These are phyloP conservation scores for Saturnispora dispora DNA, from an alignment of 805 yeast genomes.

Conservation along the genomic window DNA sequence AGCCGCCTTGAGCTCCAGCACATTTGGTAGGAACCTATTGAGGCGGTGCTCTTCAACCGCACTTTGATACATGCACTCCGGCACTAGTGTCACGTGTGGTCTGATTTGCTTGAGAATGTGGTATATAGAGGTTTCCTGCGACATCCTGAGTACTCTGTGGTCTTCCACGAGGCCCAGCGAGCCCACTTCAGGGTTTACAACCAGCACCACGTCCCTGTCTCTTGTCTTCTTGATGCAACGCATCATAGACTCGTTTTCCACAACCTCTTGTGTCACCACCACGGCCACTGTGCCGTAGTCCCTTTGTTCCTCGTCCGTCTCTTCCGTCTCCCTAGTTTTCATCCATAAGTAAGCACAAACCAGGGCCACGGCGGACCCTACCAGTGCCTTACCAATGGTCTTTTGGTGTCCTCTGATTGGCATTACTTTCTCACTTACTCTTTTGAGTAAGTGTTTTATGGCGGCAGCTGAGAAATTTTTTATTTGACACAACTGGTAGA, in stretches of 20 bases:
- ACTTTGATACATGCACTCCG: background rate
- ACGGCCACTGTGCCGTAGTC: background rate
- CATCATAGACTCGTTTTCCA: background rate
- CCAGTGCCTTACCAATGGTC: background rate
- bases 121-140: conserved; percentile 40
- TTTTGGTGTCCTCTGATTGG: background rate
- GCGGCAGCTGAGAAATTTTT: background rate
- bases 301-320: background rate
- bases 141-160: conserved; percentile 33
- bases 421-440: background rate
- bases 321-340: background rate
- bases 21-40: background rate
- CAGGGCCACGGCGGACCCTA: background rate
- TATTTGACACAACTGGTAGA: background rate
- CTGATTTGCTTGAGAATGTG: conserved; percentile 42
- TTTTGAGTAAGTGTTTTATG: background rate
- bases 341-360: background rate
- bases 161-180: conserved; percentile 16
- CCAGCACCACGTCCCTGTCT: conserved; percentile 18
- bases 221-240: background rate
- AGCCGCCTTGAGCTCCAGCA: background rate
- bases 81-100: background rate
- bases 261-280: background rate
- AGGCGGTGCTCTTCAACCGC: background rate
- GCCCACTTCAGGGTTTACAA: conserved; percentile 22